Base-by-base conservation (phyloP, 2,329 filamentous ascomycete species). In the Mariannaea sp. region DNA sequence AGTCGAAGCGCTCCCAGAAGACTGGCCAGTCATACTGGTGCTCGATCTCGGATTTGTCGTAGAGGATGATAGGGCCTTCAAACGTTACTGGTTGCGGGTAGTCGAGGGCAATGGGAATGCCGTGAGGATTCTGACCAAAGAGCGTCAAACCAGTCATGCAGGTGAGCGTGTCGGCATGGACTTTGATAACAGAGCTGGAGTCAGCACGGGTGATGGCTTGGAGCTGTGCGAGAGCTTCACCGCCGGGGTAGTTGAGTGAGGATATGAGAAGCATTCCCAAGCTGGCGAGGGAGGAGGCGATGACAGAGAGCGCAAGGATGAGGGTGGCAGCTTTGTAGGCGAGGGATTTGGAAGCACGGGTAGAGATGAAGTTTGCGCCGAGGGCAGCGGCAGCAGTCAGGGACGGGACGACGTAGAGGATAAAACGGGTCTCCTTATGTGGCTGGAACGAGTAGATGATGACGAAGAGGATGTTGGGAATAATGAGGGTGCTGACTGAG, bases 361-460 rank as follows among this genome's bases (percentile, higher is more conserved):
- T 79, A 74, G 84, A 89, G 59, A 95, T 75, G 71, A 85, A 87
- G 50, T 84, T 82, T 12, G 91, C 90, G 16, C 86, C 87, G 4
- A 90, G 79, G 3, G 90, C 86, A 1, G 91, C 87, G 3, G 87
- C 82, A 9, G 87, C 88, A 0, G 92, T 96, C 24, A 97, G 76
- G 0, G 87, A 80, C 0, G 94, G 94, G 19, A 96, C 80, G 46
- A 85, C 80, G 73, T 97, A 97, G 65, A 97, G 85, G 62, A 99
- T 87, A 77, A 99, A 99, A 14, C 94, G 89, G 70, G 92, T 89
- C 75, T 99, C 94, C 70, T 99, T 99, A 76, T 99, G 94, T 1
- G 93, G 92, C 57, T 96, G 88, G 44, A 91, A 65, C 58, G 91
- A 96, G 77, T 96, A 97, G 36, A 95, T 71, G 4, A 80, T 80